phyloP scores from a whole-genome alignment of 2,329 filamentous ascomycete species.

The Stagonosporopsis cucurbitacearum region DNA sequence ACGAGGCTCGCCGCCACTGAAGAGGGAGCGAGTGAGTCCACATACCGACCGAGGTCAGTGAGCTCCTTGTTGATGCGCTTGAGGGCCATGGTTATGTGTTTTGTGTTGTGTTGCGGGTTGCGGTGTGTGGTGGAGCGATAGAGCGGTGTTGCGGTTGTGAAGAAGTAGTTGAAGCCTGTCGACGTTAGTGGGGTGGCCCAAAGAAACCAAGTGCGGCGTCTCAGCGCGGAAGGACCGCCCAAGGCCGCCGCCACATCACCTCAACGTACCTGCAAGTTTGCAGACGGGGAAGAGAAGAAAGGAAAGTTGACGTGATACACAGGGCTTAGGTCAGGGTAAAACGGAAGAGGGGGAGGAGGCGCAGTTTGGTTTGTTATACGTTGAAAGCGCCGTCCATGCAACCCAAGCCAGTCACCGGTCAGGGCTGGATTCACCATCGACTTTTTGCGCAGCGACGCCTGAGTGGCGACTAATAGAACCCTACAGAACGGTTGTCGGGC shows the following conservation, averaged over 20 bases:
- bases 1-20: conserved; percentile 13
- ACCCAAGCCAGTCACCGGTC: conserved; percentile 31
- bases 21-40: conserved; percentile 28
- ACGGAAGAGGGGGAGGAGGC: conserved; percentile 19
- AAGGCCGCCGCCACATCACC: conserved; percentile 16
- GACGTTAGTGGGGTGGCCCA: conserved; percentile 42
- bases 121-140: conserved; percentile 23
- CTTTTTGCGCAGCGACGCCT: conserved; percentile 28
- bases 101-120: conserved; percentile 32
- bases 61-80: conserved; percentile 97
- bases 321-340: conserved; percentile 1
- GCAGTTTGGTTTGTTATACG: conserved; percentile 33
- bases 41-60: conserved; percentile 84
- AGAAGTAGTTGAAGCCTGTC: conserved; percentile 36
- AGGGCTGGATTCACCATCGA: conserved; percentile 42
- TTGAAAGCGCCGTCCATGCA: conserved; percentile 28
- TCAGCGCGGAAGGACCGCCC: conserved; percentile 42
- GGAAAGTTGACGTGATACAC: neutral
- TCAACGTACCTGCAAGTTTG: conserved; percentile 12
- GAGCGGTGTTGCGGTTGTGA: conserved; percentile 38
- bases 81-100: conserved; percentile 70
- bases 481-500: conserved; percentile 30
- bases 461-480: conserved; percentile 43
- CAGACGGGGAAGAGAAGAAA: conserved; percentile 11
- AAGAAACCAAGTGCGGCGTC: conserved; percentile 45